Conservation (phyloP, 768 basidiomycete species). For the Lactarius quietus region DNA sequence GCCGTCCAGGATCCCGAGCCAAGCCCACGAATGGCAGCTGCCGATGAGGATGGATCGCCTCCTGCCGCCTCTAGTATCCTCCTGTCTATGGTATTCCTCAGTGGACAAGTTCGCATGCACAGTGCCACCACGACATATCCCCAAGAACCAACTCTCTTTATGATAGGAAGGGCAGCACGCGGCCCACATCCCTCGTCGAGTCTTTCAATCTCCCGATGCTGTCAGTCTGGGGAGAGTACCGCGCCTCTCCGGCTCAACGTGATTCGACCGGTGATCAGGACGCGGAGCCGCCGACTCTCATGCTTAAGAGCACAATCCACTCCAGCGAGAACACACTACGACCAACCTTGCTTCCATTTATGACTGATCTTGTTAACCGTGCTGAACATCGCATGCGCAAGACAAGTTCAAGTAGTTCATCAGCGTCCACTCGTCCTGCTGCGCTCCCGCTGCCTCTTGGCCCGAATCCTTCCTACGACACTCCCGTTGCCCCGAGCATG, state of each 20-base stretch:
- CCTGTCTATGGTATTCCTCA: slow-evolving; percentile 70
- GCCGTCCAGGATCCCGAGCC: slow-evolving; percentile 12
- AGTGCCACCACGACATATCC: slow-evolving; percentile 42
- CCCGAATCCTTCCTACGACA: slow-evolving; percentile 18
- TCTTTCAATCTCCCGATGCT: slow-evolving; percentile 71
- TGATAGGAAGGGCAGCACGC: slow-evolving; percentile 51
- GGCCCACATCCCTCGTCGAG: slow-evolving; percentile 54
- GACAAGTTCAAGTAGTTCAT: slow-evolving; percentile 35
- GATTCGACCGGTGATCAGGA: slow-evolving; percentile 34
- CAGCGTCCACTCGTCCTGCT: slow-evolving; percentile 4
- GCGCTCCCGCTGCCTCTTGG: background rate
- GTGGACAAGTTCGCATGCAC: slow-evolving; percentile 78
- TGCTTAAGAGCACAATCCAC: slow-evolving; percentile 87
- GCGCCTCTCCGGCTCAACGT: slow-evolving; percentile 48
- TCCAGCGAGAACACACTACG: slow-evolving; percentile 82
- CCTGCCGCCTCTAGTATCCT: slow-evolving; percentile 59
- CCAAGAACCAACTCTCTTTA: slow-evolving; percentile 28
- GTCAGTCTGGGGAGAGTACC: slow-evolving; percentile 82
- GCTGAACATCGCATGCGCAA: slow-evolving; percentile 69
- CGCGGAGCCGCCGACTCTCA: slow-evolving; percentile 54
- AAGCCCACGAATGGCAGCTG: slow-evolving; percentile 5
- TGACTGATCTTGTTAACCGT: slow-evolving; percentile 67
- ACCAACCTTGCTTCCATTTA: slow-evolving; percentile 81
- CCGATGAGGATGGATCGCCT: slow-evolving; percentile 33
- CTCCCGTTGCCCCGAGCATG: slow-evolving; percentile 43